Evolutionary conservation across 495 filamentous ascomycete genomes (phyloP), one percentile per base, ranked within the genome.

Genomic region (Collariella sp.): DNA sequence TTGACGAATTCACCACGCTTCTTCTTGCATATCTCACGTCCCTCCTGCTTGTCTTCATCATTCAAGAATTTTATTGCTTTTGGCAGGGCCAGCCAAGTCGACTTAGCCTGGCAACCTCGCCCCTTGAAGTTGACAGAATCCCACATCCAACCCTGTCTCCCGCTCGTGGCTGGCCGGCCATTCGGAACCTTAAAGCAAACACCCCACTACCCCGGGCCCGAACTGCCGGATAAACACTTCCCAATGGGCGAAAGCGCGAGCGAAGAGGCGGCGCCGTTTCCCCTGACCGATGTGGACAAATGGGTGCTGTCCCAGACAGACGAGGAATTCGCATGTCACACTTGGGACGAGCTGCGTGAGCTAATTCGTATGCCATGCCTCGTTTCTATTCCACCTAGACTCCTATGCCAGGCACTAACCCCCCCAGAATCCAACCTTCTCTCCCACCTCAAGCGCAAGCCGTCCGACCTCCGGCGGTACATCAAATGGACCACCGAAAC

Each of bases 401-500:
- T 38, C 39, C 24, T 3, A 12, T 26, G 13, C 16, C 9, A 19
- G 34, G 44, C 56, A 60, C 64, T 50, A 36, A 46, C 59, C 48
- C 23, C 34, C 19, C 29, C 57, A 86, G 83, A 76, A 29, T 65
- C 57, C 46, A 93, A 94, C 65, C 77, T 86, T 42, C 85, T 96
- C 60, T 79, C 76, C 24, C 75, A 83, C 12, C 77, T 97, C 29
- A 87, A 87, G 69, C 81, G 91, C 54, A 83, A 82, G 67, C 91
- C 91, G 29, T 89, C 85, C 55, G 87, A 93, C 64, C 78, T 95
- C 10, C 76, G 81, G 63, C 85, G 86, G 44, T 97, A 97, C 68
- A 83, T 93, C 49, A 68, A 79, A 49, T 96, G 90, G 90, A 82
- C 81, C 9, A 71, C 76, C 50, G 70, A 82, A 43, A 87, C 77